A percentile compares a stretch with the other conserved stretches of the same genome.
phyloP scores from a whole-genome alignment of 108 stramenopile genomes.

The Aurantiochytrium sp. region DNA sequence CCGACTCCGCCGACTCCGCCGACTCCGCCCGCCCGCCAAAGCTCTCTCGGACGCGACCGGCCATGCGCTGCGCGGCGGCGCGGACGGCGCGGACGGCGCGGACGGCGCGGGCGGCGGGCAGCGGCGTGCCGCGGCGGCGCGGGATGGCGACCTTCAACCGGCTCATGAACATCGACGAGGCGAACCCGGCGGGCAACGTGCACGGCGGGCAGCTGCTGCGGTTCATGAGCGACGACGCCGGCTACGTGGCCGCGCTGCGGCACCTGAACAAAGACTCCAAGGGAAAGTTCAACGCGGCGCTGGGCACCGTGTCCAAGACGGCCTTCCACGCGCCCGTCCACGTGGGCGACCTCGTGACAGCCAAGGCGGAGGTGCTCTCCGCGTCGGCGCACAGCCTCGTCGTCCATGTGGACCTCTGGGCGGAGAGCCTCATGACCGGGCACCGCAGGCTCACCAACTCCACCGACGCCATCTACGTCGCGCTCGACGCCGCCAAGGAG shows the following conservation, averaged over 20 bases:
- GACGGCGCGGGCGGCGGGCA: too few species aligned
- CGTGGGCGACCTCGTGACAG: neutral
- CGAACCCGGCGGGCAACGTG: conserved; percentile 23
- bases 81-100: too few species aligned
- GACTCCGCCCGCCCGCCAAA: too few species aligned
- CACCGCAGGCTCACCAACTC: neutral
- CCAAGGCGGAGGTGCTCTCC: neutral
- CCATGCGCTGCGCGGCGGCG: too few species aligned
- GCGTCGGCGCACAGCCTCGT: neutral
- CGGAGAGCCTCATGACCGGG: neutral
- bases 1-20: too few species aligned
- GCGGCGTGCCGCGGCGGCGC: neutral
- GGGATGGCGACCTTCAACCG: neutral
- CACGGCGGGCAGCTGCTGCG: conserved; percentile 2
- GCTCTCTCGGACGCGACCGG: too few species aligned
- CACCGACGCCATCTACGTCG: neutral
- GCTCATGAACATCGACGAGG: neutral
- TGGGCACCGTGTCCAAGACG: neutral
- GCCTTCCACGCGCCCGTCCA: neutral
- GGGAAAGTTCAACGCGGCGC: neutral
- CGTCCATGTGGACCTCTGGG: neutral
- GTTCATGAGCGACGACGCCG: neutral
- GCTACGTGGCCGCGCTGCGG: neutral
- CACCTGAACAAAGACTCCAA: neutral
- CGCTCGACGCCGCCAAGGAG: neutral